Percentiles rank a stretch among this genome's conserved stretches.
Conservation (phyloP, 1,139 yeast genomes). For the Kazachstania sp. region DNA sequence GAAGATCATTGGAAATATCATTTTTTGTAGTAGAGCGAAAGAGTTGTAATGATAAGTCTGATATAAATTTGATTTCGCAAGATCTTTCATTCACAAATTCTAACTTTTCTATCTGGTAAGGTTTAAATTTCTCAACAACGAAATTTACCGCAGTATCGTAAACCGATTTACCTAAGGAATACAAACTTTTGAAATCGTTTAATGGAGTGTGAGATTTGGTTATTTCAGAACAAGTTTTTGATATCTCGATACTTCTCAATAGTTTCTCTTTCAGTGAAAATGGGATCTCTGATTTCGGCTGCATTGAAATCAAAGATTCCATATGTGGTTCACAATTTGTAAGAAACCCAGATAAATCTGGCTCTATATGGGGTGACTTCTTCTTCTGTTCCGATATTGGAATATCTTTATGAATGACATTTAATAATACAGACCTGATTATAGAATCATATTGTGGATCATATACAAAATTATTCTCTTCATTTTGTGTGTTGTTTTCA, state of each 20-base stretch:
- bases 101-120: background rate
- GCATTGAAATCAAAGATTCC: background rate
- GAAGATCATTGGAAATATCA: background rate
- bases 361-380: conserved; percentile 12
- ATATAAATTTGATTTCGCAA: conserved; percentile 13
- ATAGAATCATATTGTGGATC: background rate
- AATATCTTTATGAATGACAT: conserved; percentile 23
- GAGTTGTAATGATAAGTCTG: background rate
- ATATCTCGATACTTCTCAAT: conserved; percentile 45
- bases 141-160: conserved; percentile 48
- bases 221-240: conserved; percentile 43
- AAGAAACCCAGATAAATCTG: conserved; percentile 4
- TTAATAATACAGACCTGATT: conserved; percentile 7
- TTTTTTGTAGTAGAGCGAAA: background rate
- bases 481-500: too few relatives aligned
- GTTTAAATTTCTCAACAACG: conserved; percentile 45
- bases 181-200: conserved; percentile 33
- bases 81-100: conserved; percentile 31
- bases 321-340: conserved; percentile 2
- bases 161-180: conserved; percentile 48
- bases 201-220: background rate
- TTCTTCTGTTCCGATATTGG: conserved; percentile 42
- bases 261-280: conserved; percentile 31
- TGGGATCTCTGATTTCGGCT: conserved; percentile 14
- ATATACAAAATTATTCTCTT: background rate